Percentiles rank a stretch among this genome's conserved stretches.
phyloP scores from a whole-genome alignment of 768 basidiomycete genomes.

The button mushroom (Agaricus bisporus) region DNA sequence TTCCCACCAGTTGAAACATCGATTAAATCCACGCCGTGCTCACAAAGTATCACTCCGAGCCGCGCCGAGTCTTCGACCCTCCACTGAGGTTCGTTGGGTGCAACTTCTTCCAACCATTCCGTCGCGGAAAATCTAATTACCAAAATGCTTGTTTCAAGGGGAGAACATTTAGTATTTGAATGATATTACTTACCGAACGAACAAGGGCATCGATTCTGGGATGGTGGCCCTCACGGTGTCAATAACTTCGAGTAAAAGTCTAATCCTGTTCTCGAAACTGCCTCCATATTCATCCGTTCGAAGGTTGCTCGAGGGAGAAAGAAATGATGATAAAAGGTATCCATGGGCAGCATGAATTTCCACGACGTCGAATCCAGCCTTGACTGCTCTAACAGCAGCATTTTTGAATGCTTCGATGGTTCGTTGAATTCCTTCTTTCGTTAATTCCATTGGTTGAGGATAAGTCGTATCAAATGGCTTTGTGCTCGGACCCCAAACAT shows the following conservation, averaged over 20 bases:
- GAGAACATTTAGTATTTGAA: not conserved
- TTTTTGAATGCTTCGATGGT: constrained; percentile 51
- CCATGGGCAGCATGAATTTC: constrained; percentile 67
- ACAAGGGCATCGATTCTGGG: constrained; percentile 59
- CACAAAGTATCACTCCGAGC: constrained; percentile 50
- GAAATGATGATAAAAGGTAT: constrained; percentile 50
- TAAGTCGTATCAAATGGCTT: constrained; percentile 37
- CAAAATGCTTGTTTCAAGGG: not conserved
- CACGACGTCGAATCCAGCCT: constrained; percentile 54
- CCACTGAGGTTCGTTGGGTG: constrained; percentile 62
- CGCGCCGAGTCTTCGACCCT: constrained; percentile 59
- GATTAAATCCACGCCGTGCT: constrained; percentile 68
- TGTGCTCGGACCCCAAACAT: constrained; percentile 53
- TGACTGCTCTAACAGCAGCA: constrained; percentile 45
- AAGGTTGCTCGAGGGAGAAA: constrained; percentile 55
- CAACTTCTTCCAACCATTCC: constrained; percentile 62
- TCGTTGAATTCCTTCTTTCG: constrained; percentile 47
- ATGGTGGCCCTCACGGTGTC: constrained; percentile 58
- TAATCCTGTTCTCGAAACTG: constrained; percentile 60
- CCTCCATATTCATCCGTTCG: constrained; percentile 69
- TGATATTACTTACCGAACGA: constrained; percentile 45
- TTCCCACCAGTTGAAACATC: constrained; percentile 69
- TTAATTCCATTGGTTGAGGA: constrained; percentile 51
- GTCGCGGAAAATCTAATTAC: constrained; percentile 53
- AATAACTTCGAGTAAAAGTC: constrained; percentile 57